phyloP scores from a whole-genome alignment of 768 basidiomycete genomes.

The Coprinellus micaceus region DNA sequence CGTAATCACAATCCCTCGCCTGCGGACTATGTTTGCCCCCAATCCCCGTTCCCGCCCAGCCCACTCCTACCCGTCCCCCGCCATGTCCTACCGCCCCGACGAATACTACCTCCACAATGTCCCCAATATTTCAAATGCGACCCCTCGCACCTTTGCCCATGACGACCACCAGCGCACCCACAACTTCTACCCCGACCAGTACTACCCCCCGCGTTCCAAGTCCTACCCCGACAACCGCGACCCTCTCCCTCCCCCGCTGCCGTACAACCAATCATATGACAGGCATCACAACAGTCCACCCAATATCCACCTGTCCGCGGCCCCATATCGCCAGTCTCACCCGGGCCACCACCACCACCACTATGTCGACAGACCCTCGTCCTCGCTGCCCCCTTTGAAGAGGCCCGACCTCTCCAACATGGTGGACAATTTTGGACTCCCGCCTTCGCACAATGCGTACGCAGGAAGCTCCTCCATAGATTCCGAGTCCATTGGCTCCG shows the following conservation, averaged over 20 bases:
- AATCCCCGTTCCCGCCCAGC: conserved; percentile 10
- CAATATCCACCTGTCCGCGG: conserved; percentile 5
- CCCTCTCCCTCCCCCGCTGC: not conserved
- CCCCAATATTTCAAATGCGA: not conserved
- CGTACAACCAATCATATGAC: conserved; percentile 13
- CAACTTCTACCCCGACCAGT: not conserved
- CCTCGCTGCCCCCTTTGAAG: conserved; percentile 11
- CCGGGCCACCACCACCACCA: too few species aligned
- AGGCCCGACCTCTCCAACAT: conserved; percentile 2
- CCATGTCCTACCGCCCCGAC: conserved; percentile 11
- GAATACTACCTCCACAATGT: conserved; percentile 10
- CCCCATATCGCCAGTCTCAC: too few species aligned
- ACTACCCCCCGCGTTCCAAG: not conserved
- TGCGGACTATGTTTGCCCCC: conserved; percentile 8
- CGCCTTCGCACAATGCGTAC: not conserved
- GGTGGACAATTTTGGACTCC: conserved; percentile 6
- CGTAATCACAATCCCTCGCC: not conserved
- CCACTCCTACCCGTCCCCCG: conserved; percentile 8
- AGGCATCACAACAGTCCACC: conserved; percentile 8
- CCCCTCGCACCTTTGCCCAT: conserved; percentile 3
- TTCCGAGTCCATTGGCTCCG: too few species aligned
- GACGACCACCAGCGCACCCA: not conserved
- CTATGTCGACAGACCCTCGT: not conserved
- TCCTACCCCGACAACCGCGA: conserved; percentile 1
- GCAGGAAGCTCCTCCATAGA: too few species aligned